These are phyloP conservation scores for Penicillium sclerotiorum DNA, from an alignment of 2,329 filamentous ascomycete genomes.

Conservation along the genomic window DNA sequence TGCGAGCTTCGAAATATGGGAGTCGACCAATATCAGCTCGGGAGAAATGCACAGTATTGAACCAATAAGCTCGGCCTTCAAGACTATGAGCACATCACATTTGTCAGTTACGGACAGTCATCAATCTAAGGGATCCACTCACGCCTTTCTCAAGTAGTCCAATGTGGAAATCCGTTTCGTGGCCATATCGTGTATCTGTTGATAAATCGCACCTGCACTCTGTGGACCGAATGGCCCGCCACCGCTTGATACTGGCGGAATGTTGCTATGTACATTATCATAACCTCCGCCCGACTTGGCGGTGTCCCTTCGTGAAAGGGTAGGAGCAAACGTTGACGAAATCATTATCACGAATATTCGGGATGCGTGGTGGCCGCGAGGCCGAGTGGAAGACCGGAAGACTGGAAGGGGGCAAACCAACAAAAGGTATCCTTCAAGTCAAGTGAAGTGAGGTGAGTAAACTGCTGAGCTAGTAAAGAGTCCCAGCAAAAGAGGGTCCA, in stretches of 20 bases:
- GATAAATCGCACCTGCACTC: constrained; percentile 60
- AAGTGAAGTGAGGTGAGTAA: neutral
- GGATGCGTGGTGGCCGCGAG: too few relatives aligned
- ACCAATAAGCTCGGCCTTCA: constrained; percentile 95
- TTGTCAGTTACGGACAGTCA: constrained; percentile 16
- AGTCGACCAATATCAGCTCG: constrained; percentile 77
- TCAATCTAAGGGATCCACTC: constrained; percentile 42
- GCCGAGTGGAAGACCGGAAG: too few relatives aligned
- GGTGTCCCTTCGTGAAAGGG: constrained; percentile 38
- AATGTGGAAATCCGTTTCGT: constrained; percentile 92
- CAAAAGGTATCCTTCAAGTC: too few relatives aligned
- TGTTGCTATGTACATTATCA: constrained; percentile 25
- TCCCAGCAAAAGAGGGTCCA: constrained; percentile 1
- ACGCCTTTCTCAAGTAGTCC: constrained; percentile 92
- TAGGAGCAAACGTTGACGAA: constrained; percentile 37
- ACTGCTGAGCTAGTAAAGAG: neutral
- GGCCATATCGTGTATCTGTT: constrained; percentile 78
- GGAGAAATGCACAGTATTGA: constrained; percentile 93
- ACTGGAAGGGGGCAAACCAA: too few relatives aligned
- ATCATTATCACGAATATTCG: constrained; percentile 28
- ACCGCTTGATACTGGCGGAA: constrained; percentile 35
- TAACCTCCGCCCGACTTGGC: constrained; percentile 35
- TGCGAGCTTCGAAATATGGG: constrained; percentile 81
- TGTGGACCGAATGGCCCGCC: constrained; percentile 44
- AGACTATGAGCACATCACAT: constrained; percentile 60